Base-by-base conservation (phyloP, 208 protist genomes). In the Zelonia costaricensis region DNA sequence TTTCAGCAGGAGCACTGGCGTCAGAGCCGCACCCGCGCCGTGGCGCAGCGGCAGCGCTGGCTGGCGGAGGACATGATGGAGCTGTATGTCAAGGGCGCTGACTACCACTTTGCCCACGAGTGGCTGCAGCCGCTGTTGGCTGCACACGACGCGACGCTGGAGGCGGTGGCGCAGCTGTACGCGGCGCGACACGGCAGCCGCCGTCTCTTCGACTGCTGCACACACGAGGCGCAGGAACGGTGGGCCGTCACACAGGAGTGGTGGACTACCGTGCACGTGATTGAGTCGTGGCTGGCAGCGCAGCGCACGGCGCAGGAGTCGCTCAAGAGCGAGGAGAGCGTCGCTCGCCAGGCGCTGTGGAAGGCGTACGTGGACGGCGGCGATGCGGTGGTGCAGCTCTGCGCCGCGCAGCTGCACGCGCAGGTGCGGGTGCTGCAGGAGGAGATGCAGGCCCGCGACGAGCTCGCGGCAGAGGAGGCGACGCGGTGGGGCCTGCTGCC, bases 11-110 rank as follows among this genome's bases (percentile, higher is more conserved):
- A 55, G 33, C 59, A 53, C n/a, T 91, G 61, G 74, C 57, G 57
- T 52, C 55, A 59, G 65, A 66, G 20, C 18, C 63, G 59, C 52
- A 62, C 10, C 13, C 20, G 28, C n/a, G 47, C 38, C 20, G 27
- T 66, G 4, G 54, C 54, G 44, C 82, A 78, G 28, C 82, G 86
- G 10, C 53, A 65, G 40, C 52, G 45, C 30, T 92, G 76, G 78
- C 64, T 89, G 4, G 60, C 63, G 23, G 74, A 54, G 44, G 70
- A 82, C 60, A 70, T 84, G 57, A 27, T 67, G 12, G 64, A 73
- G 45, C 68, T 87, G 1, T 84, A 77, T 48, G 45, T 30, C 12
- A 78, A 78, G 38, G 72, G 75, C 10, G 43, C 57, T 0, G 61
- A 56, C 20, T 57, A 75, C 31, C 70, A 81, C 39, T 88, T 79